A percentile compares a stretch with the other conserved stretches of the same genome.
Conservation (phyloP, 208 protist species). For the Trypanosoma theileri region DNA sequence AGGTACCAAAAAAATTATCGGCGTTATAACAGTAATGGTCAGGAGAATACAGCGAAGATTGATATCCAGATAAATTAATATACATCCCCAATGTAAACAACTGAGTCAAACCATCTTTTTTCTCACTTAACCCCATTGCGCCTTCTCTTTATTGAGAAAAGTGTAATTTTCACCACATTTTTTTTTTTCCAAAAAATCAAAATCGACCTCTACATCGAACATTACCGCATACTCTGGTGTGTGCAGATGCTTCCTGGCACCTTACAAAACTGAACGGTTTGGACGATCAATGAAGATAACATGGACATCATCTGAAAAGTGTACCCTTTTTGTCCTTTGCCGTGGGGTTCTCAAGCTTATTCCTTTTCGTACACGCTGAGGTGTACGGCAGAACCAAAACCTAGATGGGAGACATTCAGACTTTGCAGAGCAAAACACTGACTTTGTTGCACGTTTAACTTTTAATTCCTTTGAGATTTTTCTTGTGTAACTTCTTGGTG, state of each 20-base stretch:
- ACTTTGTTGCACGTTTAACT: neutral
- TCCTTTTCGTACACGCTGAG: neutral
- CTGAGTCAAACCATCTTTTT: no score
- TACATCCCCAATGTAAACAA: no score
- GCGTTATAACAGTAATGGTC: no score
- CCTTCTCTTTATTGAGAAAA: no score
- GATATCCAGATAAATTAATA: no score
- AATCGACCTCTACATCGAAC: neutral
- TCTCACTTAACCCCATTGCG: no score
- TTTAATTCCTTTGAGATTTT: neutral
- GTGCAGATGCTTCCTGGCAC: neutral
- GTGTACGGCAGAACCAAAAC: conserved; percentile 22
- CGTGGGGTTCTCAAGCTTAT: neutral
- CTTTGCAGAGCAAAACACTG: conserved; percentile 2
- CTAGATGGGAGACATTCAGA: neutral
- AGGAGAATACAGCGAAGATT: no score
- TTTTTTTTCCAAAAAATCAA: no score
- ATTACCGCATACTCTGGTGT: neutral
- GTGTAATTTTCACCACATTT: no score
- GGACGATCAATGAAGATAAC: conserved; percentile 14
- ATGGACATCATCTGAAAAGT: conserved; percentile 22
- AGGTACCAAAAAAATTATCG: no score
- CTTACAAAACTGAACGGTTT: conserved; percentile 9
- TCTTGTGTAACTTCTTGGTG: neutral
- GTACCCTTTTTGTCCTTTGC: conserved; percentile 15